Percentiles rank a stretch among this genome's conserved stretches.
Conservation (phyloP, 495 filamentous ascomycete species). For the Podospora pseudocomata region DNA sequence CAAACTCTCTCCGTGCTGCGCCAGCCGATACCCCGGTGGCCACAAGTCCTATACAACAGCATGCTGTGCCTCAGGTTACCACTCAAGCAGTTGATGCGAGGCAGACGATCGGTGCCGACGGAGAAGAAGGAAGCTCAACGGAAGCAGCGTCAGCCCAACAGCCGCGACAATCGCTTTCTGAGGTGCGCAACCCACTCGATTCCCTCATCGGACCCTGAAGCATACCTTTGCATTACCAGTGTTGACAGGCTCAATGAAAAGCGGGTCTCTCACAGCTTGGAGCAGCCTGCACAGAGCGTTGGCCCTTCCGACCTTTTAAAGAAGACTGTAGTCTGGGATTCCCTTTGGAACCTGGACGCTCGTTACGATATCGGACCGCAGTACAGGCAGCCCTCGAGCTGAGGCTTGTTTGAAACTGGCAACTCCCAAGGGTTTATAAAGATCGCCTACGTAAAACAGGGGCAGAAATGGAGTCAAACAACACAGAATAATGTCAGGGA, state of each 20-base stretch:
- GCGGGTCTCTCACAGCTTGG: slow-evolving; percentile 19
- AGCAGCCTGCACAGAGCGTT: slow-evolving; percentile 34
- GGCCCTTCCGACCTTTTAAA: slow-evolving; percentile 34
- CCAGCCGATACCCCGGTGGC: slow-evolving; percentile 35
- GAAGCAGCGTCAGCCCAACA: slow-evolving; percentile 17
- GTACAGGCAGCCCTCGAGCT: background rate
- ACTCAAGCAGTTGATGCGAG: slow-evolving; percentile 5
- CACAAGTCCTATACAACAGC: slow-evolving; percentile 37
- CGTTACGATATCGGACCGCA: slow-evolving; percentile 37
- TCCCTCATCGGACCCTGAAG: slow-evolving; percentile 32
- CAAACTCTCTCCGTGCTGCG: slow-evolving; percentile 45
- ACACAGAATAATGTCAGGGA: background rate
- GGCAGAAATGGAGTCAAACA: background rate
- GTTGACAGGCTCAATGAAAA: slow-evolving; percentile 24
- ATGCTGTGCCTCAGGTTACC: slow-evolving; percentile 12
- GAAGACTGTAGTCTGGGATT: slow-evolving; percentile 51
- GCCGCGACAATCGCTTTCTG: slow-evolving; percentile 18
- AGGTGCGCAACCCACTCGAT: slow-evolving; percentile 37
- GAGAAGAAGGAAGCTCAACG: slow-evolving; percentile 1
- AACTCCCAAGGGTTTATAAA: background rate
- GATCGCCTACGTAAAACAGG: background rate
- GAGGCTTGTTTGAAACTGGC: background rate
- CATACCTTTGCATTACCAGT: slow-evolving; percentile 2
- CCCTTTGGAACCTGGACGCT: slow-evolving; percentile 51
- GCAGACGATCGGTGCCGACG: background rate